Evolutionary conservation across 345 rosid genomes (phyloP).

Genomic region (Melaleuca quinquenervia): DNA sequence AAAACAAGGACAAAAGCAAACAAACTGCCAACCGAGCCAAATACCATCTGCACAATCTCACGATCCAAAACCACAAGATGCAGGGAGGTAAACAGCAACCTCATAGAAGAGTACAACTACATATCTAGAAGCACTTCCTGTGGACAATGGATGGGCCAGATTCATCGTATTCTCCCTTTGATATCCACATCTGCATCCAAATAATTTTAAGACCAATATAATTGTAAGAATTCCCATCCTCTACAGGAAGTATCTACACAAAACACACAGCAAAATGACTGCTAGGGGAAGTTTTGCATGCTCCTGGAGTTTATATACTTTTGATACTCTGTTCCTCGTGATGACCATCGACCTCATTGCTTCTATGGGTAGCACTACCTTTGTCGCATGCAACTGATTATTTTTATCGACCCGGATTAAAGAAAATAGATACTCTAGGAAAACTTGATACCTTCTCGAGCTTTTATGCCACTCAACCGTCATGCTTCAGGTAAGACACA

Average conservation of each 20-base stretch:
- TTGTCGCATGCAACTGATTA: background rate
- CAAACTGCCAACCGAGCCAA: background rate
- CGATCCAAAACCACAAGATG: background rate
- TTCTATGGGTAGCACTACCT: background rate
- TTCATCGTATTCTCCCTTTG: conserved; percentile 13
- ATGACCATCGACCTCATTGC: background rate
- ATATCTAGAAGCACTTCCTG: conserved; percentile 6
- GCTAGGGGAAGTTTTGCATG: background rate
- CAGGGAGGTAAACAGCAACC: background rate
- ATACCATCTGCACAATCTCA: background rate
- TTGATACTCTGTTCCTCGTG: background rate
- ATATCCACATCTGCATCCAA: conserved; percentile 15
- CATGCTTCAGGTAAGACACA: background rate
- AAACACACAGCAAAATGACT: background rate
- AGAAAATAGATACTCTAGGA: background rate
- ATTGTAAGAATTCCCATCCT: background rate
- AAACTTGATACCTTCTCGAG: background rate
- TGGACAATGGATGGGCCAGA: conserved; percentile 15
- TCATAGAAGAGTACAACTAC: background rate
- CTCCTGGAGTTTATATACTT: background rate
- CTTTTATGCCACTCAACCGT: background rate
- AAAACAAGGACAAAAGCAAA: too few species aligned
- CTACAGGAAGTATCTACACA: background rate
- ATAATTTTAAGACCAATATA: background rate
- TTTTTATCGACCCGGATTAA: background rate